Conservation (phyloP, 2,329 filamentous ascomycete species). For the Apiospora koreana region DNA sequence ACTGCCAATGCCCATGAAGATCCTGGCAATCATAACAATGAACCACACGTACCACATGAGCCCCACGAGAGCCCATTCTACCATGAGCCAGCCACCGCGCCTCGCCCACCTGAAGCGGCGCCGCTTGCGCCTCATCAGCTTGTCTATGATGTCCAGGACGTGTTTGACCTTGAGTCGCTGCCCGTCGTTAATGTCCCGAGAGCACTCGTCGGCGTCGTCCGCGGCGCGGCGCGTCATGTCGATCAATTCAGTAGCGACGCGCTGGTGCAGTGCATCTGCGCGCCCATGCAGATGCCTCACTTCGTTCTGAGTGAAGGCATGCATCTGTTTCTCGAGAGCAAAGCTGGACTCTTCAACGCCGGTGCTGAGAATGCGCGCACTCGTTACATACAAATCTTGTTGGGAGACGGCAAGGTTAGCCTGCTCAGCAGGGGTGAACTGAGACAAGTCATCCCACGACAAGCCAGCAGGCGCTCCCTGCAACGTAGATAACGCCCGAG, state of each 20-base stretch:
- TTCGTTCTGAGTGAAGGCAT: constrained; percentile 59
- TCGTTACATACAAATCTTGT: constrained; percentile 50
- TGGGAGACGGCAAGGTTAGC: constrained; percentile 38
- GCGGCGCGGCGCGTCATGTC: constrained; percentile 66
- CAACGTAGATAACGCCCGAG: constrained; percentile 37
- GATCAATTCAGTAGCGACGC: constrained; percentile 54
- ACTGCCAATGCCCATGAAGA: constrained; percentile 63
- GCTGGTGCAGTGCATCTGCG: constrained; percentile 48
- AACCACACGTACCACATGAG: constrained; percentile 97
- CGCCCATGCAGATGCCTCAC: constrained; percentile 52
- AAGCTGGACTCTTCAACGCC: constrained; percentile 50
- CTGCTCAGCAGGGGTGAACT: constrained; percentile 36
- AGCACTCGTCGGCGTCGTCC: constrained; percentile 79
- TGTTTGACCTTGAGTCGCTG: constrained; percentile 80
- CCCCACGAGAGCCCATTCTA: constrained; percentile 86
- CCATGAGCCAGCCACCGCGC: constrained; percentile 73
- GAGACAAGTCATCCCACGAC: constrained; percentile 46
- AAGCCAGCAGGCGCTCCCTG: constrained; percentile 27
- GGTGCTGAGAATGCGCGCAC: constrained; percentile 51
- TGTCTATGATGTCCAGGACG: constrained; percentile 76
- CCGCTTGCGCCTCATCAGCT: constrained; percentile 70
- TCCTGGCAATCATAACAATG: constrained; percentile 74
- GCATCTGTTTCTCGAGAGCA: constrained; percentile 60
- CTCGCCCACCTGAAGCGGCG: constrained; percentile 72
- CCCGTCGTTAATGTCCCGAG: constrained; percentile 71